Evolutionary conservation across 768 basidiomycete species (phyloP).

Genomic region (Leucocoprinus birnbaumii): DNA sequence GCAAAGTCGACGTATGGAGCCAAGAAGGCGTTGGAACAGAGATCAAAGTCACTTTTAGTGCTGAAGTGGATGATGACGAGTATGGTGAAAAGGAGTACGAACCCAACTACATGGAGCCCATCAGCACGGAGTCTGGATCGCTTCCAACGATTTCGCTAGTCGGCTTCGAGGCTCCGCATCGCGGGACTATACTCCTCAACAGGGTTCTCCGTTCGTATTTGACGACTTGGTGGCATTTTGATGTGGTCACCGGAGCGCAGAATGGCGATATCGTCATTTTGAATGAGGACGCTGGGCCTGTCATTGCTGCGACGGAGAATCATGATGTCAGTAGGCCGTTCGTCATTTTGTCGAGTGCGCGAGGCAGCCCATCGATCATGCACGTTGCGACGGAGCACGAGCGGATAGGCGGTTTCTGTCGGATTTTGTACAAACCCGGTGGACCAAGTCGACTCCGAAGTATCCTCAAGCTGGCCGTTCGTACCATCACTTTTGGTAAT

Average conservation of each 20-base stretch:
- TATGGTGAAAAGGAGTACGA: conserved; percentile 13
- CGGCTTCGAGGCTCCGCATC: conserved; percentile 65
- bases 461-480: conserved; percentile 61
- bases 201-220: conserved; percentile 66
- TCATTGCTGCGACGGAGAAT: conserved; percentile 54
- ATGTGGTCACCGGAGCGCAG: conserved; percentile 34
- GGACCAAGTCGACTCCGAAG: conserved; percentile 74
- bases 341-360: conserved; percentile 69
- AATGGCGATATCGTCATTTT: conserved; percentile 73
- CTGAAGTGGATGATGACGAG: conserved; percentile 52
- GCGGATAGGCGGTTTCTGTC: conserved; percentile 81
- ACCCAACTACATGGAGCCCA: conserved; percentile 41
- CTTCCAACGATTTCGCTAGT: conserved; percentile 63
- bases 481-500: conserved; percentile 47
- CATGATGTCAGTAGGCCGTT: conserved; percentile 63
- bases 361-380: conserved; percentile 64
- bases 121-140: conserved; percentile 37
- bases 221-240: conserved; percentile 75
- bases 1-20: conserved; percentile 93
- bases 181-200: conserved; percentile 65
- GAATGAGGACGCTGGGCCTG: conserved; percentile 69
- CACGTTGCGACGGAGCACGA: conserved; percentile 69
- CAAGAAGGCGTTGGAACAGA: conserved; percentile 89
- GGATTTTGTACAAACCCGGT: conserved; percentile 86
- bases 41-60: conserved; percentile 82